phyloP scores from a whole-genome alignment of 2,329 filamentous ascomycete genomes.

The Aspergillus amoenus region DNA sequence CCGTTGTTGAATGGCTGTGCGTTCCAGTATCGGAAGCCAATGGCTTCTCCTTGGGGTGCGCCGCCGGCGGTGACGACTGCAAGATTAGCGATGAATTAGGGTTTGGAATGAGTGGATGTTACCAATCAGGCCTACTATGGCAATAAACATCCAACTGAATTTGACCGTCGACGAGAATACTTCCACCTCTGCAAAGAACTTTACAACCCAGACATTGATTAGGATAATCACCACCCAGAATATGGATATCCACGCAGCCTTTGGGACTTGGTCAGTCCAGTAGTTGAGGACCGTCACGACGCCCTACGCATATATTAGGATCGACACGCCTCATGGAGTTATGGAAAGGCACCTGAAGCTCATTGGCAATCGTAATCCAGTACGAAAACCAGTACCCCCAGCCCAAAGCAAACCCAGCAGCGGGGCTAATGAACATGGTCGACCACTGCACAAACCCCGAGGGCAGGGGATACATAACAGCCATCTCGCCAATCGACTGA shows the following conservation, averaged over 20 bases:
- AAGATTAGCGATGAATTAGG: too few species aligned
- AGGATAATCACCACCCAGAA: slow-evolving; percentile 46
- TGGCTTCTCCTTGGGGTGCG: slow-evolving; percentile 36
- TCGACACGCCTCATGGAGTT: too few species aligned
- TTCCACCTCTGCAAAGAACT: slow-evolving; percentile 48
- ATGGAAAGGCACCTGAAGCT: slow-evolving; percentile 30
- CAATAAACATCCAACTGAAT: slow-evolving; percentile 50
- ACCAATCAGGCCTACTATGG: slow-evolving; percentile 47
- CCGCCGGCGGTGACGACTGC: slow-evolving; percentile 40
- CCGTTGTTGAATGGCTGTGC: slow-evolving; percentile 43
- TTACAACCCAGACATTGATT: slow-evolving; percentile 45
- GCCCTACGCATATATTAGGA: background rate
- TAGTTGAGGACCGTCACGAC: slow-evolving; percentile 45
- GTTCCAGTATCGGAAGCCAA: slow-evolving; percentile 51
- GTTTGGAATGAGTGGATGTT: slow-evolving; percentile 17
- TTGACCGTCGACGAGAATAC: slow-evolving; percentile 47
- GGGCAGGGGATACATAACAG: slow-evolving; percentile 48
- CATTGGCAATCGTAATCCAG: slow-evolving; percentile 48
- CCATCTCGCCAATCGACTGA: slow-evolving; percentile 50
- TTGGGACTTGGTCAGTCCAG: slow-evolving; percentile 46
- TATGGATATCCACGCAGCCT: slow-evolving; percentile 47
- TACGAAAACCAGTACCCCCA: slow-evolving; percentile 51
- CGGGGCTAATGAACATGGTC: slow-evolving; percentile 45
- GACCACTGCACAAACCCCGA: slow-evolving; percentile 51
- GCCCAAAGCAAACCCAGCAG: slow-evolving; percentile 47